phyloP scores from a whole-genome alignment of 2,329 filamentous ascomycete species.

The Fusarium sp. region DNA sequence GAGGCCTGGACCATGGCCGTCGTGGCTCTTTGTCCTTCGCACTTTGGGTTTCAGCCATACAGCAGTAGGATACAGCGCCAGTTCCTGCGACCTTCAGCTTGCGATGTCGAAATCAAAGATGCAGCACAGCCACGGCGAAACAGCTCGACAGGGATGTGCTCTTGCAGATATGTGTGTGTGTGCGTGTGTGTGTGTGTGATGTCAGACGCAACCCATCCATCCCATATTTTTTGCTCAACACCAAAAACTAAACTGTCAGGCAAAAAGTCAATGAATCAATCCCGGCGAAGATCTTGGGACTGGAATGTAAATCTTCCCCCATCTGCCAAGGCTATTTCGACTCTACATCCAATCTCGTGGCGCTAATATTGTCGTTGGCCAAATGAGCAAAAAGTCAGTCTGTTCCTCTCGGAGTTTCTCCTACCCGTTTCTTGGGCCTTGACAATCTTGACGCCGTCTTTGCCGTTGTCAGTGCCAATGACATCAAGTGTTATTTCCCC shows the following conservation, averaged over 20 bases:
- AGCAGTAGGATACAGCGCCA: not conserved
- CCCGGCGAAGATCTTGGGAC: slow-evolving; percentile 30
- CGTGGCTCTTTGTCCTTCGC: slow-evolving; percentile 7
- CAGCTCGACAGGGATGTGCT: slow-evolving; percentile 34
- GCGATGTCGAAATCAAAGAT: slow-evolving; percentile 9
- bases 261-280: slow-evolving; percentile 31
- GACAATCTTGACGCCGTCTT: slow-evolving; percentile 16
- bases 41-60: slow-evolving; percentile 13
- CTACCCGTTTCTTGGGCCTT: slow-evolving; percentile 7
- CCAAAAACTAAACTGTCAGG: not conserved
- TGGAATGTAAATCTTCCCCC: slow-evolving; percentile 34
- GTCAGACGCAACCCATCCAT: slow-evolving; percentile 24
- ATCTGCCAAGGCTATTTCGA: slow-evolving; percentile 22
- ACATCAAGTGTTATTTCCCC: slow-evolving; percentile 27
- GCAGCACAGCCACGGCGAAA: slow-evolving; percentile 33
- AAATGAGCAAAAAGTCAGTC: slow-evolving; percentile 12
- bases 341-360: slow-evolving; percentile 22
- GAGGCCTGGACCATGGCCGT: slow-evolving; percentile 19
- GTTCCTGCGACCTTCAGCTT: slow-evolving; percentile 23
- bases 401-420: slow-evolving; percentile 11
- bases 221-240: slow-evolving; percentile 1
- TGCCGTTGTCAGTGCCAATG: slow-evolving; percentile 25
- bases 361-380: slow-evolving; percentile 17
- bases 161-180: slow-evolving; percentile 10
- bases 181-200: slow-evolving; percentile 27